Evolutionary conservation across 345 rosid species (phyloP), one percentile per base, ranked within the genome.

Genomic region (Melastoma malabathricum): DNA sequence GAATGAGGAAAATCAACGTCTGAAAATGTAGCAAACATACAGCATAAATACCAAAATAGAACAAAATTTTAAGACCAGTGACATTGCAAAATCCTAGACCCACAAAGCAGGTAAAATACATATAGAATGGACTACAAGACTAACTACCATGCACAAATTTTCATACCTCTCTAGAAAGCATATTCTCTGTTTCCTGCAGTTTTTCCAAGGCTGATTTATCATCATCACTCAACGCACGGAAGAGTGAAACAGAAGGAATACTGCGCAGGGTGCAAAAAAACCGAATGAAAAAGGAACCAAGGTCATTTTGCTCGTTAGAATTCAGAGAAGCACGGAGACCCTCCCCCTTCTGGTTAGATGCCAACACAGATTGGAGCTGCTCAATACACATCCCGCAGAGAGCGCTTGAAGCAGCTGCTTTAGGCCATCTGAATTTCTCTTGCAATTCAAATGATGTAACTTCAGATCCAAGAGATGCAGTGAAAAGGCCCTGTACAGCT

Each of bases 341-440:
- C 71, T 85, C 94, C 39, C 65, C 64, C 75, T 85, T 88, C 44
- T 65, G 95, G 64, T 86, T 77, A 65, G 68, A 76, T 48, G 95
- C 83, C 67, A 93, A 68, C 68, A 93, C 64, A 31, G 67, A 68
- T 58, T 88, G 97, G 54, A 92, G 78, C 67, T 93, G 97, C 74
- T 88, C 99, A 43, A 93, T 85, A 63, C 97, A 81, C 70, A 83
- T 69, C 52, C 67, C 69, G 78, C 99, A 85, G 65, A 85, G 75
- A 47, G 77, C 75, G 69, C 55, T 71, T 2, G 99, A 75, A 50
- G 90, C 68, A 1, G 92, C 81, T 57, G 73, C 73, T 65, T 78
- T 92, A 23, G 99, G 95, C 97, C 99, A 92, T 68, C 81, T 81
- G 65, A 92, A 88, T 65, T 81, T 92, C 80, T 92, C 99, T 66